phyloP scores from a whole-genome alignment of 2,329 filamentous ascomycete genomes.

The Calonectria hongkongensis region DNA sequence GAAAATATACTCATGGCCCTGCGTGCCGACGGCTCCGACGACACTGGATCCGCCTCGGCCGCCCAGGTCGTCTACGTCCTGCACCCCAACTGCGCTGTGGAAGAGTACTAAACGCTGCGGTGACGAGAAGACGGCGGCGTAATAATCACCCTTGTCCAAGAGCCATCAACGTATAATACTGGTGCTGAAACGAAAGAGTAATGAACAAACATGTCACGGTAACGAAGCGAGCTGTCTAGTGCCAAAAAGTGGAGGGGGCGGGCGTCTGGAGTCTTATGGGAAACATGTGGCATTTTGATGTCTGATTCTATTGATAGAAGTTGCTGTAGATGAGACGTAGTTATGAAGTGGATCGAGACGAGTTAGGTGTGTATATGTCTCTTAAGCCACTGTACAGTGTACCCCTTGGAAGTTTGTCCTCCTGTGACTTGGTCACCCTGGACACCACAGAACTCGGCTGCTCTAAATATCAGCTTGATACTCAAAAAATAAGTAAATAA shows the following conservation, averaged over 20 bases:
- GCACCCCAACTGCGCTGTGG: slow-evolving; percentile 94
- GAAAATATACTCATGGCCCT: slow-evolving; percentile 93
- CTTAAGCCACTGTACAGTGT: not conserved
- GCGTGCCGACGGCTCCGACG: slow-evolving; percentile 74
- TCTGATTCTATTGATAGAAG: slow-evolving; percentile 31
- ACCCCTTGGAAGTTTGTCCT: too few species aligned
- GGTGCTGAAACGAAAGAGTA: slow-evolving; percentile 37
- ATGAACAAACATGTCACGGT: slow-evolving; percentile 39
- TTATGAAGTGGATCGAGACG: not conserved
- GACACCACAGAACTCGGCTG: too few species aligned
- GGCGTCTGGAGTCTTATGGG: slow-evolving; percentile 38
- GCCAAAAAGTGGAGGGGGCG: slow-evolving; percentile 11
- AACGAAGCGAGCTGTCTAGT: slow-evolving; percentile 29
- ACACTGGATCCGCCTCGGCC: slow-evolving; percentile 63
- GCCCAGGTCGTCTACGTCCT: slow-evolving; percentile 84
- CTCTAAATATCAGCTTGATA: too few species aligned
- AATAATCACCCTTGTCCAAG: not conserved
- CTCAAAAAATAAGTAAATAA: too few species aligned
- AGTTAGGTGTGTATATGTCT: not conserved
- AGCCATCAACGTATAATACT: slow-evolving; percentile 44
- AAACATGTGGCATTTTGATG: slow-evolving; percentile 32
- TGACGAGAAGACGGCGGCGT: slow-evolving; percentile 8
- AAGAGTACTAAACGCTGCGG: slow-evolving; percentile 68
- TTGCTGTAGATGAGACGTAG: slow-evolving; percentile 20
- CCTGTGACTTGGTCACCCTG: too few species aligned